Base-by-base conservation (phyloP, 202 grass and related monocot genomes). In the Panicum hallii region DNA sequence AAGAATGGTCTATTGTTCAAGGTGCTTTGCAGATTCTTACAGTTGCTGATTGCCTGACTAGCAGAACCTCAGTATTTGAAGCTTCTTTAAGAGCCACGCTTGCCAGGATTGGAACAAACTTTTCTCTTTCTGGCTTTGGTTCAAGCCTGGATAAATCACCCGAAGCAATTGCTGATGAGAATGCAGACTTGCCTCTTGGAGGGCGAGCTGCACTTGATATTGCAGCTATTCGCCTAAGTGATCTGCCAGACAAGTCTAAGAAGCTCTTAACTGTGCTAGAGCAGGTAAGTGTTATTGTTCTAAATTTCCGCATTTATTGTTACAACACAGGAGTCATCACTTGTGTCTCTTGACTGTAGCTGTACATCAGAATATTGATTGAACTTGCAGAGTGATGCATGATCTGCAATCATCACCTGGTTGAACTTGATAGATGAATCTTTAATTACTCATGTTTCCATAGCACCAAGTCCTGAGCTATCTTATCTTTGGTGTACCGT, bases 1-100 rank as follows among this genome's bases (percentile, higher is more conserved):
- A 99, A 82, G 97, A 99, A 81, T 99, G 97, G 97, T 94, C 97
- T 41, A 99, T 99, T 89, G 93, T 99, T 64, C 97, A 99, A 89
- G 97, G 97, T 74, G 88, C 93, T 84, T 82, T 99, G 75, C 97
- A 99, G 84, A 92, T 99, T 85, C 93, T 99, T 84, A 99, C 93
- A 61, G 97, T 99, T 79, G 97, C 90, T 61, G 97, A 99, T 86
- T 99, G 91, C 86, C 79, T 99, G 86, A 97, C 90, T 8, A 94
- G 84, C 79, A 84, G 97, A 75, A 89, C 97, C 57, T 96, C 97
- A 66, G 93, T 99, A 75, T 99, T 99, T 80, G 97, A 99, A 82
- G 97, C 97, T 91, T 94, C 97, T 90, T 94, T 99, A 89, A 89
- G 97, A 75, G 91, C 97, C 66, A 94, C 93, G 14, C 91, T 99